phyloP scores from a whole-genome alignment of 768 basidiomycete genomes.

The Psilocybe azurescens region DNA sequence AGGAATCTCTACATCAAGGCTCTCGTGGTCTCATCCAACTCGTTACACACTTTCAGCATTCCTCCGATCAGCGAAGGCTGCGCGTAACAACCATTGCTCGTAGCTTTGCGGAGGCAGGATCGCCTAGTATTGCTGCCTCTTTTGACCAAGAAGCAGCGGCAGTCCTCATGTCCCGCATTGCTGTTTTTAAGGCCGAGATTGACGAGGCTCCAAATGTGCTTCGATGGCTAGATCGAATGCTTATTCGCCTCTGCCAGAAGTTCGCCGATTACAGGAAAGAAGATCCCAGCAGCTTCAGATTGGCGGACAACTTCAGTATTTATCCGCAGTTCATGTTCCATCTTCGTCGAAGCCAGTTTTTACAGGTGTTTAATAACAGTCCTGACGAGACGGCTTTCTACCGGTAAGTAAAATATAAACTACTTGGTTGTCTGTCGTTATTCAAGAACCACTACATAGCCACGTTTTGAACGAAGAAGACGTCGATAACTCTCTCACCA shows the following conservation, averaged over 20 bases:
- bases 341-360: slow-evolving; percentile 93
- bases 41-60: slow-evolving; percentile 97
- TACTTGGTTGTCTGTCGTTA: slow-evolving; percentile 11
- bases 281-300: slow-evolving; percentile 91
- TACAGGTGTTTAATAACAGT: slow-evolving; percentile 99
- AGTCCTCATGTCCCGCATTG: slow-evolving; percentile 97
- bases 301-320: slow-evolving; percentile 96
- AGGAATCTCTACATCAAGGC: slow-evolving; percentile 87
- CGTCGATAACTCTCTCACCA: slow-evolving; percentile 98
- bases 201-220: slow-evolving; percentile 97
- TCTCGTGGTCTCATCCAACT: slow-evolving; percentile 97
- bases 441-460: slow-evolving; percentile 42
- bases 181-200: slow-evolving; percentile 99
- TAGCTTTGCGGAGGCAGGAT: slow-evolving; percentile 97
- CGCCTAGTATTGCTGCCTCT: slow-evolving; percentile 87
- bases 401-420: slow-evolving; percentile 58
- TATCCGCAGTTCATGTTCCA: slow-evolving; percentile 99
- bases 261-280: slow-evolving; percentile 99
- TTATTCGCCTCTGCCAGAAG: slow-evolving; percentile 98
- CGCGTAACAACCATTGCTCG: slow-evolving; percentile 99
- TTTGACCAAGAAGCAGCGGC: slow-evolving; percentile 99
- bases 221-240: slow-evolving; percentile 97
- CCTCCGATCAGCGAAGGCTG: slow-evolving; percentile 92
- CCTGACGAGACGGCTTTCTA: slow-evolving; percentile 99
- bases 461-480: slow-evolving; percentile 97